Evolutionary conservation across 176 grass and related monocot species (phyloP).

Genomic region (Coix lacrymajobi): DNA sequence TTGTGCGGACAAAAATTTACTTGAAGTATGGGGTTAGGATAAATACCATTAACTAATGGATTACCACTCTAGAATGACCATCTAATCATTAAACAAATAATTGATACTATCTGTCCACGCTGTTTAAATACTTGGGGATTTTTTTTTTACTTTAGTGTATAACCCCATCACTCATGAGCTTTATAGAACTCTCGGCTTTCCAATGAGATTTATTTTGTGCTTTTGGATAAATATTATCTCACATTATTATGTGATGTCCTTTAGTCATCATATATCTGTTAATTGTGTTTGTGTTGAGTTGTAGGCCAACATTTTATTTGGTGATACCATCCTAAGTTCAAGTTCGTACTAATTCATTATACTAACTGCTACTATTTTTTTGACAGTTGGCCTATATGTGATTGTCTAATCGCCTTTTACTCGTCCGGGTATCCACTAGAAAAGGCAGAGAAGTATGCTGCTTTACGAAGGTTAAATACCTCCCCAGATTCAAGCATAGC

Average conservation of each 20-base stretch:
- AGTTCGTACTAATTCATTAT: background rate
- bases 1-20: background rate
- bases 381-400: constrained; percentile 89
- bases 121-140: background rate
- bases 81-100: background rate
- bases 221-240: background rate
- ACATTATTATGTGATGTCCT: background rate
- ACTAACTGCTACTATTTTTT: constrained; percentile 4
- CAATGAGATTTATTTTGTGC: background rate
- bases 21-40: constrained; percentile 18
- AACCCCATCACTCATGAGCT: background rate
- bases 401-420: constrained; percentile 93
- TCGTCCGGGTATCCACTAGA: constrained; percentile 85
- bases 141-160: background rate
- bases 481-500: background rate
- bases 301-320: background rate
- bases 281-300: background rate
- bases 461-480: constrained; percentile 62
- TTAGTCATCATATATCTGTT: background rate
- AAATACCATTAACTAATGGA: constrained; percentile 7
- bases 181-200: background rate
- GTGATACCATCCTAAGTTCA: background rate
- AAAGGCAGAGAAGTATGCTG: constrained; percentile 78
- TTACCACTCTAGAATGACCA: background rate
- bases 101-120: constrained; percentile 2